Evolutionary conservation across 2,329 filamentous ascomycete genomes (phyloP), one percentile per base, ranked within the genome.

Genomic region (Stachybotrys elegans): DNA sequence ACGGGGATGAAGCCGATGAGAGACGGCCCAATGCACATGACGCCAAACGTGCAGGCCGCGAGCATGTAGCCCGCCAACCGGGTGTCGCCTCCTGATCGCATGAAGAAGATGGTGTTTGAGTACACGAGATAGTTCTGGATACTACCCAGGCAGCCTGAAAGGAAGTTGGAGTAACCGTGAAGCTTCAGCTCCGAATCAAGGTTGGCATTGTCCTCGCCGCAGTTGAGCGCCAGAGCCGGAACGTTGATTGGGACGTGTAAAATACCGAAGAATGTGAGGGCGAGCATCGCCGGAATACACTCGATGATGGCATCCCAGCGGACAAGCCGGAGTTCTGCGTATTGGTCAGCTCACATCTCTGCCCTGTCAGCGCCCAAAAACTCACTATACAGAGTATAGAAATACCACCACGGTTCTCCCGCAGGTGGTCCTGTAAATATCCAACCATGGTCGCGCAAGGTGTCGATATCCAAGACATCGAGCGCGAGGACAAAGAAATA

Each of bases 241-340:
- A 98, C 91, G 57, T 98, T 98, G 67, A 98, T 98, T 0, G 93
- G 93, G 3, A 98, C 93, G 61, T 98, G 93, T 3, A 98, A 78
- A 44, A 98, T 85, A 42, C 93, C 93, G 57, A 98, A 98, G 71
- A 98, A 98, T 0, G 93, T 97, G 48, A 98, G 70, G 0, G 93
- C 93, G 56, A 98, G 83, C 88, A 98, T 97, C 22, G 93, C 91
- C 1, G 93, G 93, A 22, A 96, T 76, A 1, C 86, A 91, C 57
- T 90, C 83, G n/a, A 75, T 69, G 40, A 98, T 77, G 3, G 92
- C 93, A 36, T 77, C 75, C 86, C 88, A 95, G 54, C 91, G 79
- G 4, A 97, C 86, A 20, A 84, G 73, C 40, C 83, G 73, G 57
- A 95, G 88, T 58, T 93, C 88, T 93, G 44, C 11, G 37, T 27